These are phyloP conservation scores for Phytophthora lateralis DNA, from an alignment of 352 stramenopile species.

Conservation along the genomic window DNA sequence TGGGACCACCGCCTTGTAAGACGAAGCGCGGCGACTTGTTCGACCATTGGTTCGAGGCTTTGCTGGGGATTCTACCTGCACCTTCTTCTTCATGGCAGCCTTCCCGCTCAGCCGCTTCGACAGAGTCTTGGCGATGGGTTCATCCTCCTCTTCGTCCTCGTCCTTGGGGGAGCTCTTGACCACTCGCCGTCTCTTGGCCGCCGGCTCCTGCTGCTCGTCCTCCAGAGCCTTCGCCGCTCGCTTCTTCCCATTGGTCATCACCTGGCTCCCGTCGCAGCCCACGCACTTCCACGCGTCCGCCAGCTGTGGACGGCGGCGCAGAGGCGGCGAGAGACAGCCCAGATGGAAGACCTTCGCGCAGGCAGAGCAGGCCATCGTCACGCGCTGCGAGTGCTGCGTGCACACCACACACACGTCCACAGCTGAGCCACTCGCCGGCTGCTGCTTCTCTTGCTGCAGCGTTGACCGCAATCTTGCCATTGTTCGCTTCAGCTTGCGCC, in stretches of 20 bases:
- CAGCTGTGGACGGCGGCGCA: slow-evolving; percentile 49
- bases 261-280: slow-evolving; percentile 26
- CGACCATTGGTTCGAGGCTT: slow-evolving; percentile 12
- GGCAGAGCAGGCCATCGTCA: slow-evolving; percentile 47
- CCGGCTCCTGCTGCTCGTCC: slow-evolving; percentile 5
- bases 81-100: slow-evolving; percentile 38
- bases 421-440: background rate
- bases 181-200: slow-evolving; percentile 23
- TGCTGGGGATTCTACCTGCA: slow-evolving; percentile 1
- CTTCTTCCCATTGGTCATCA: slow-evolving; percentile 12
- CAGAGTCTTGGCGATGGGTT: slow-evolving; percentile 9
- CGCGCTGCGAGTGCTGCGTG: slow-evolving; percentile 37
- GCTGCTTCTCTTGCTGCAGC: background rate
- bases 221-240: slow-evolving; percentile 13
- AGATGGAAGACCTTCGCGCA: slow-evolving; percentile 61
- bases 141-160: slow-evolving; percentile 11
- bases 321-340: slow-evolving; percentile 53
- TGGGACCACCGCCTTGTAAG: slow-evolving; percentile 1
- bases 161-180: background rate
- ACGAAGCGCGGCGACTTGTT: slow-evolving; percentile 13
- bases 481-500: background rate
- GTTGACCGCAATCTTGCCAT: slow-evolving; percentile 33
- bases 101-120: slow-evolving; percentile 32
- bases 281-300: slow-evolving; percentile 50
- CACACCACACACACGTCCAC: slow-evolving; percentile 47